Evolutionary conservation across 1,284 basidiomycete species (phyloP).

Genomic region (Cutaneotrichosporon spelunceum): DNA sequence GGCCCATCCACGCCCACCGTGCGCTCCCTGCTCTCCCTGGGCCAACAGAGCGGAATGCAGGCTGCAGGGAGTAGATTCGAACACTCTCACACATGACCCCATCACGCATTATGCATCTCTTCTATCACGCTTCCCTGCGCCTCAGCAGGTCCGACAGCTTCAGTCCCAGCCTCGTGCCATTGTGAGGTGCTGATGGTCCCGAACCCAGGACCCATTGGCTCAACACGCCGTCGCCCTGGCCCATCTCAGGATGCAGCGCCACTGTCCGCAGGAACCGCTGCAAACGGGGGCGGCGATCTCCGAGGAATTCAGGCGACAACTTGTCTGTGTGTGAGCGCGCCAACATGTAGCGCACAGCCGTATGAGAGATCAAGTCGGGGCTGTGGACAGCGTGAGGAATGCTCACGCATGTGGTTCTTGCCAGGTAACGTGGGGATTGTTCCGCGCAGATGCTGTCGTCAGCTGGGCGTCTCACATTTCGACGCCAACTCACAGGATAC

Average conservation of each 20-base stretch:
- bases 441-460: slow-evolving; percentile 29
- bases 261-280: slow-evolving; percentile 45
- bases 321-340: slow-evolving; percentile 29
- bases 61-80: too few species aligned
- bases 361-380: neutral
- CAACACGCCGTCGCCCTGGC: slow-evolving; percentile 33
- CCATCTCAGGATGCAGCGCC: slow-evolving; percentile 48
- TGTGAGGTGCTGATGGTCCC: neutral
- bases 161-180: neutral
- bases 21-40: too few species aligned
- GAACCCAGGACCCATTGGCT: slow-evolving; percentile 36
- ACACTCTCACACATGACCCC: too few species aligned
- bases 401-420: slow-evolving; percentile 47
- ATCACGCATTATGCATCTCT: too few species aligned
- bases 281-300: slow-evolving; percentile 39
- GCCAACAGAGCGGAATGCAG: too few species aligned
- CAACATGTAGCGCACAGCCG: neutral
- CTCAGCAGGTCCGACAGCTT: neutral
- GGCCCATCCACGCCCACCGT: too few species aligned
- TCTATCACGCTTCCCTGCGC: too few species aligned
- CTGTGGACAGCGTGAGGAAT: neutral
- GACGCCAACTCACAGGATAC: slow-evolving; percentile 33
- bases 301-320: slow-evolving; percentile 42
- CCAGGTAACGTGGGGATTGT: slow-evolving; percentile 43
- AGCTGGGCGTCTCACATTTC: neutral